Base-by-base conservation (phyloP, 805 yeast genomes). In the Metschnikowia koreensis region DNA sequence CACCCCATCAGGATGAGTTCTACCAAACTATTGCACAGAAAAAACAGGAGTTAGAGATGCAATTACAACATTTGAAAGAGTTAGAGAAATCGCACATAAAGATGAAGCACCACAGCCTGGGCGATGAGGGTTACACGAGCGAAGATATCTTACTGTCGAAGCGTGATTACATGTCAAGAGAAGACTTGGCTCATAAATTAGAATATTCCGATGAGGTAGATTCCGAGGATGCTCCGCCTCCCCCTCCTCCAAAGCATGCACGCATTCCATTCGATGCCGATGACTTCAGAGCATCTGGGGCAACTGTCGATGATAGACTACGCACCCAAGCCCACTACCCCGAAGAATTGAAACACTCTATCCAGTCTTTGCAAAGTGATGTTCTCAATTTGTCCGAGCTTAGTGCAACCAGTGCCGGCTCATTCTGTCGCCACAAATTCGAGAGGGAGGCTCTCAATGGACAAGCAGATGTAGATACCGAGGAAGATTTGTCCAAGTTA, bases 331-430 rank as follows among this genome's bases (percentile, higher is more conserved):
- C 71, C 7, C 71, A 68, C 43, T 47, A 68, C 43, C 73, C 67
- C 43, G 73, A 71, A 51, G 76, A 70, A 37, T 62, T 73, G 53
- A 72, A 69, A 44, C 70, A 65, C 51, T 73, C 77, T 3, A 62
- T 73, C 49, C 70, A 74, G 51, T 73, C 77, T 2, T 62, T 74
- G 44, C 81, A 75, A 59, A 73, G 78, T 59, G 80, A 75, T 53
- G 79, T 75, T 6, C 67, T 74, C 50, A 75, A 74, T 48, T 62
- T 74, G 49, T 84, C 91, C 36, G 94, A 88, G 65, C 79, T 87
- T 55, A 87, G 94, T 70, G 96, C 96, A 5, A 87, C 96, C 0
- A 86, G 94, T 56, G 96, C 96, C 1, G 96, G 96, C 0, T 87
- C 96, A 31, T 83, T 83, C 52, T 83, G 84, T 43, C 79, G 96